Conservation (phyloP, 768 basidiomycete species). For the Mycena galericulata region DNA sequence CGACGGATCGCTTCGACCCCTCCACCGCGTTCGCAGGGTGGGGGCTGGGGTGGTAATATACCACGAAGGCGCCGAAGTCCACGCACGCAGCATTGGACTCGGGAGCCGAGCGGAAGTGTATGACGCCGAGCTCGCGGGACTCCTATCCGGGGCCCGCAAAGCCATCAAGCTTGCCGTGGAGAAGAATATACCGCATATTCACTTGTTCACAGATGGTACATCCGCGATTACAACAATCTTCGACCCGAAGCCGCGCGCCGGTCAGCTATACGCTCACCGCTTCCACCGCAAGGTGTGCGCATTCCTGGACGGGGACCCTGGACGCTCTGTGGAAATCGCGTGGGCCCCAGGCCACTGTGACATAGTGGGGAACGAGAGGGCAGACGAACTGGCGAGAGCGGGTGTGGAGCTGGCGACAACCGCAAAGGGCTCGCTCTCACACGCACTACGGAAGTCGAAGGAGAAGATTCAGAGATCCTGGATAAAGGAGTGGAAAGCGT, state of each 20-base stretch:
- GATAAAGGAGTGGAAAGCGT: slow-evolving; percentile 30
- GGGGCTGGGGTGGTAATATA: not conserved
- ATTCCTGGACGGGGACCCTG: slow-evolving; percentile 24
- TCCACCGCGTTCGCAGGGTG: not conserved
- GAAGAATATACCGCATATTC: not conserved
- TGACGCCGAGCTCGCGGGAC: not conserved
- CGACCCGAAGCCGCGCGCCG: no score
- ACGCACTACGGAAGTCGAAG: slow-evolving; percentile 31
- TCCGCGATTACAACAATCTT: no score
- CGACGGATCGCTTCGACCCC: not conserved
- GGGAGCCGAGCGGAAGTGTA: slow-evolving; percentile 5
- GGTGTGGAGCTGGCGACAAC: slow-evolving; percentile 21
- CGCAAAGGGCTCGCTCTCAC: slow-evolving; percentile 20
- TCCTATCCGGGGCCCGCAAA: not conserved
- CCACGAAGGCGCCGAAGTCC: not conserved
- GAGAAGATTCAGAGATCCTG: slow-evolving; percentile 10
- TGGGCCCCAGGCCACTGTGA: slow-evolving; percentile 40
- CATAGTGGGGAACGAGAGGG: slow-evolving; percentile 35
- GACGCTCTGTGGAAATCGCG: slow-evolving; percentile 17
- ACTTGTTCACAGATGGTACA: not conserved
- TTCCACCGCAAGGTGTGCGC: not conserved
- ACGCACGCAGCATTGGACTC: not conserved
- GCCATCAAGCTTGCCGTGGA: not conserved
- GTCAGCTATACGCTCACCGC: no score
- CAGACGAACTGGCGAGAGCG: slow-evolving; percentile 40